Percentiles rank a stretch among this genome's conserved stretches.
Conservation (phyloP, 345 rosid genomes). For the Trapa incisa region DNA sequence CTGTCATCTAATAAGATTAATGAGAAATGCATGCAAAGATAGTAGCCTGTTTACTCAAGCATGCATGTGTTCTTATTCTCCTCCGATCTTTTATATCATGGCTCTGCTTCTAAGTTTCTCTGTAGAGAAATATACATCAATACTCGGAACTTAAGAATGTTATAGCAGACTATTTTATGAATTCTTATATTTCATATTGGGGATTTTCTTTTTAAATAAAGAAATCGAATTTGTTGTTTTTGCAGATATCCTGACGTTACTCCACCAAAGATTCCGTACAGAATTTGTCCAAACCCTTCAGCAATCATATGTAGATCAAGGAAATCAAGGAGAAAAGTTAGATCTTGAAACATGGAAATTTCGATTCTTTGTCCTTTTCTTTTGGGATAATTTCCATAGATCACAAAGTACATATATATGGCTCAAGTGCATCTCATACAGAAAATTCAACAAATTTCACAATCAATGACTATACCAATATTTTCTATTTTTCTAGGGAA, state of each 20-base stretch:
- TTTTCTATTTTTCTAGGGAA: too few relatives aligned
- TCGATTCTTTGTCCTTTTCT: background rate
- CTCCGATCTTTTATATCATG: background rate
- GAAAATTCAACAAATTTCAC: too few relatives aligned
- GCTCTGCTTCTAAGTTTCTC: background rate
- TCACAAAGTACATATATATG: background rate
- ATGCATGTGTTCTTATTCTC: background rate
- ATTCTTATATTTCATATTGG: background rate
- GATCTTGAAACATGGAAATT: conserved; percentile 1
- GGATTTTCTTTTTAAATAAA: background rate
- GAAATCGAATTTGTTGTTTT: background rate
- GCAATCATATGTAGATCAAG: conserved; percentile 78
- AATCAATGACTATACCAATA: too few relatives aligned
- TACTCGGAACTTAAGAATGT: background rate
- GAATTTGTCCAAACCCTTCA: conserved; percentile 55
- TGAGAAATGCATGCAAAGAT: too few relatives aligned
- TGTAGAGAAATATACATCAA: background rate
- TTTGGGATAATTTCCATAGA: background rate
- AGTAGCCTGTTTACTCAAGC: too few relatives aligned
- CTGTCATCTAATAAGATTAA: too few relatives aligned
- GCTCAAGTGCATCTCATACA: background rate
- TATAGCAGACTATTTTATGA: background rate
- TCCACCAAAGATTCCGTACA: conserved; percentile 53
- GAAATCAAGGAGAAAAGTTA: conserved; percentile 28
- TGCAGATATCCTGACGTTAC: conserved; percentile 55